Evolutionary conservation across 768 basidiomycete species (phyloP).

Genomic region (Rhizopogon vinicolor): DNA sequence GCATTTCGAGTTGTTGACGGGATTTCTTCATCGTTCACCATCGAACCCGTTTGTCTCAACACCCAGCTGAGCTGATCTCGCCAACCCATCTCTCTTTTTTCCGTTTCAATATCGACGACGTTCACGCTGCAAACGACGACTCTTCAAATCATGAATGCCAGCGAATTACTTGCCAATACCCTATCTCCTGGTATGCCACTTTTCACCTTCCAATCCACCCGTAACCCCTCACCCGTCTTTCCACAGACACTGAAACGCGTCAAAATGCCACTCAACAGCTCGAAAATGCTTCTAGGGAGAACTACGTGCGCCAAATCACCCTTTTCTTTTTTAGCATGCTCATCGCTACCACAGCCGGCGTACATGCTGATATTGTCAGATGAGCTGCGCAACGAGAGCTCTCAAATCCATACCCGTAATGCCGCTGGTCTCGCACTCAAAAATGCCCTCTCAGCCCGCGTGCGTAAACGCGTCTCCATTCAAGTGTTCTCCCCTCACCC

Average conservation of each 20-base stretch:
- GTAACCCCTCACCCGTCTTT: conserved; percentile 12
- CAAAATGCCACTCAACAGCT: conserved; percentile 88
- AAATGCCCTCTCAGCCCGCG: conserved; percentile 88
- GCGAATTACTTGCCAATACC: conserved; percentile 86
- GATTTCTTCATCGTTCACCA: not conserved
- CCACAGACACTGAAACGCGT: conserved; percentile 81
- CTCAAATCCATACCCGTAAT: conserved; percentile 73
- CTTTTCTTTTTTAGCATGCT: not conserved
- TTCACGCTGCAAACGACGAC: conserved; percentile 12
- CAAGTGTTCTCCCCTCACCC: conserved; percentile 12
- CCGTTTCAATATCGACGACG: conserved; percentile 14
- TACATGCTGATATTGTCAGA: conserved; percentile 90
- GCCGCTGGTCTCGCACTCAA: conserved; percentile 97
- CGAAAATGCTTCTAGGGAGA: conserved; percentile 79
- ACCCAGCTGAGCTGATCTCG: conserved; percentile 1
- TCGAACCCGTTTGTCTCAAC: not conserved
- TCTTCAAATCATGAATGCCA: conserved; percentile 75
- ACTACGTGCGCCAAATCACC: conserved; percentile 66
- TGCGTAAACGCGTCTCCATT: conserved; percentile 41
- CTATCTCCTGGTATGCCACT: conserved; percentile 76
- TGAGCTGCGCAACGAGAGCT: conserved; percentile 76
- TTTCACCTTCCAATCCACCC: conserved; percentile 16
- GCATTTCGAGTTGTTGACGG: conserved; percentile 7
- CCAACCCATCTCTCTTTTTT: conserved; percentile 10
- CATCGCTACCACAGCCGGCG: conserved; percentile 54